phyloP scores from a whole-genome alignment of 257 asterid species.

The Jacaranda copaia region DNA sequence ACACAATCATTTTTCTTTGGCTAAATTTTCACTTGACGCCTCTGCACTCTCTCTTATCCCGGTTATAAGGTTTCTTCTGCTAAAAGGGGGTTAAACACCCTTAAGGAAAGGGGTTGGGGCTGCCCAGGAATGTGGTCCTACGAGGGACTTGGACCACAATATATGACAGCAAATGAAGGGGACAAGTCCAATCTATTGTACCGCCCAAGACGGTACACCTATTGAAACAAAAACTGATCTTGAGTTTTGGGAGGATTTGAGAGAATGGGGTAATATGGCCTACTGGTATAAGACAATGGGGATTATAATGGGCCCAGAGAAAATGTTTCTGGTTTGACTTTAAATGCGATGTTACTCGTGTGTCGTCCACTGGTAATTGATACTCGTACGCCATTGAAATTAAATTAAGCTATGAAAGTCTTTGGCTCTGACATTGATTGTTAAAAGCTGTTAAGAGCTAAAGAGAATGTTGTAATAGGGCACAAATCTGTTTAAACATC shows the following conservation, averaged over 20 bases:
- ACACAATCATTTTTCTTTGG: constrained; percentile 22
- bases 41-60: constrained; percentile 1
- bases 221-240: neutral
- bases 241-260: neutral
- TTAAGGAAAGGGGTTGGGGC: neutral
- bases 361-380: too few relatives aligned
- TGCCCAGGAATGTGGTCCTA: constrained; percentile 18
- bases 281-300: neutral
- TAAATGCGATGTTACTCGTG: neutral
- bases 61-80: constrained; percentile 13
- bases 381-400: neutral
- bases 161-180: constrained; percentile 30
- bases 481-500: too few relatives aligned
- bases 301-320: neutral
- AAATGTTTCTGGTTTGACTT: constrained; percentile 3
- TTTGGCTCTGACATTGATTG: neutral
- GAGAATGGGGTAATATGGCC: neutral
- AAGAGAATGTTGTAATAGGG: too few relatives aligned
- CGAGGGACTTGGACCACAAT: constrained; percentile 20
- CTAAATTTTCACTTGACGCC: neutral
- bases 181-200: constrained; percentile 4
- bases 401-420: neutral
- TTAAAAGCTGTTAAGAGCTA: too few relatives aligned
- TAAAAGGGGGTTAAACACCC: neutral
- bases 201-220: neutral